phyloP scores from a whole-genome alignment of 352 stramenopile species.

The Salisapilia sapeloensis region DNA sequence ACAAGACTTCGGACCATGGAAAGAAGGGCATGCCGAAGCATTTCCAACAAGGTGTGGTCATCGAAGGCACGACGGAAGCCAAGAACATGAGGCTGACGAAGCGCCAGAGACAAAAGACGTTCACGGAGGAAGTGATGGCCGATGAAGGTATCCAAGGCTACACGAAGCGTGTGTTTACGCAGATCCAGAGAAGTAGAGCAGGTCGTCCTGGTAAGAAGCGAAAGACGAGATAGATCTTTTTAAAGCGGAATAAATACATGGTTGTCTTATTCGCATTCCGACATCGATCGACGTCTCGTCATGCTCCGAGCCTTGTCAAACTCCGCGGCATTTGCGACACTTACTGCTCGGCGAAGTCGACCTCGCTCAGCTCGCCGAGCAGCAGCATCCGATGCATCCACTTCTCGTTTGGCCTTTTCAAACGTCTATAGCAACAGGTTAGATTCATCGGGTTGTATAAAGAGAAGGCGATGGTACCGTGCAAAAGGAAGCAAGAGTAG shows the following conservation, averaged over 20 bases:
- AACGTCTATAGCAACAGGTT: conserved; percentile 52
- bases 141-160: conserved; percentile 73
- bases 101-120: conserved; percentile 82
- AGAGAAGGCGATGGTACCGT: too few species aligned
- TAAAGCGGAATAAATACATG: conserved; percentile 1
- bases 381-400: conserved; percentile 46
- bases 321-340: too few species aligned
- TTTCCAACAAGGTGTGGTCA: conserved; percentile 85
- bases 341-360: conserved; percentile 23
- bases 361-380: conserved; percentile 30
- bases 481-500: conserved; percentile 71
- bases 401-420: conserved; percentile 40
- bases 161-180: conserved; percentile 64
- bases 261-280: neutral
- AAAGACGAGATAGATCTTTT: conserved; percentile 8
- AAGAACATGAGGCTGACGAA: conserved; percentile 82
- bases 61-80: conserved; percentile 86
- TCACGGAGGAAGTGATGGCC: conserved; percentile 92
- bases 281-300: too few species aligned
- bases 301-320: too few species aligned
- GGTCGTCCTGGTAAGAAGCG: conserved; percentile 35
- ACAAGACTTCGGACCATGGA: conserved; percentile 86
- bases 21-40: conserved; percentile 66
- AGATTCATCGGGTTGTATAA: too few species aligned
- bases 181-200: conserved; percentile 43